phyloP scores from a whole-genome alignment of 2,329 filamentous ascomycete genomes.

The Emmonsiellopsis sp. region DNA sequence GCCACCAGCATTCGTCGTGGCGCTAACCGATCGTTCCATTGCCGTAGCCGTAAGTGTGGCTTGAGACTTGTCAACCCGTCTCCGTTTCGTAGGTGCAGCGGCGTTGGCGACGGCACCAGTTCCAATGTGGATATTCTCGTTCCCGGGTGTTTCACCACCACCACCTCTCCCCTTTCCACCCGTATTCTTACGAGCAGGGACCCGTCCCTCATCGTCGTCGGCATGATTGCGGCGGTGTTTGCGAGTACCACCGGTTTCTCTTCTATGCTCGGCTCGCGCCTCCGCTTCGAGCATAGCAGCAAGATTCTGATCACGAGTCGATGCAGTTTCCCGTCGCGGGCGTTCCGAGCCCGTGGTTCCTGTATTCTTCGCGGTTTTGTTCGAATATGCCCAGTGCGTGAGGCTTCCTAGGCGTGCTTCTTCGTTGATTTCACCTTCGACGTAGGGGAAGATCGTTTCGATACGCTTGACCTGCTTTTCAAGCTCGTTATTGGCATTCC shows the following conservation, averaged over 20 bases:
- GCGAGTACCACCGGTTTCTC: conserved; percentile 70
- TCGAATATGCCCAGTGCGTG: conserved; percentile 91
- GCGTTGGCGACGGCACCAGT: conserved; percentile 10
- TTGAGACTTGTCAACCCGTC: conserved; percentile 62
- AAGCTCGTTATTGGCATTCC: conserved; percentile 82
- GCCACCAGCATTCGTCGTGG: conserved; percentile 19
- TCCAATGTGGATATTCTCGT: not conserved
- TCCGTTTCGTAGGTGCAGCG: conserved; percentile 55
- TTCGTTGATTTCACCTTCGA: conserved; percentile 84
- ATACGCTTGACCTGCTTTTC: conserved; percentile 75
- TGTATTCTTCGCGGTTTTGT: conserved; percentile 54
- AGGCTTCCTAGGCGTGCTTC: conserved; percentile 87
- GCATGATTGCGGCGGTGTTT: conserved; percentile 64
- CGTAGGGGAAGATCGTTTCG: conserved; percentile 76
- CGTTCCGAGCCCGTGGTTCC: conserved; percentile 57
- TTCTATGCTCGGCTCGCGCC: conserved; percentile 43
- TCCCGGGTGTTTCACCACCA: conserved; percentile 3
- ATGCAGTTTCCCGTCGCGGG: conserved; percentile 67
- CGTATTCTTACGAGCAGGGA: conserved; percentile 40
- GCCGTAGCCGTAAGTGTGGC: conserved; percentile 27
- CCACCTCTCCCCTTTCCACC: conserved; percentile 4
- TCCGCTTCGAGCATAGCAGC: conserved; percentile 80
- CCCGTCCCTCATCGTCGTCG: conserved; percentile 61
- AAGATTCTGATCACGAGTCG: conserved; percentile 67
- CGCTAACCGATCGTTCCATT: conserved; percentile 34